Conservation (phyloP, 495 filamentous ascomycete species). For the Aspergillus mulundensis region DNA sequence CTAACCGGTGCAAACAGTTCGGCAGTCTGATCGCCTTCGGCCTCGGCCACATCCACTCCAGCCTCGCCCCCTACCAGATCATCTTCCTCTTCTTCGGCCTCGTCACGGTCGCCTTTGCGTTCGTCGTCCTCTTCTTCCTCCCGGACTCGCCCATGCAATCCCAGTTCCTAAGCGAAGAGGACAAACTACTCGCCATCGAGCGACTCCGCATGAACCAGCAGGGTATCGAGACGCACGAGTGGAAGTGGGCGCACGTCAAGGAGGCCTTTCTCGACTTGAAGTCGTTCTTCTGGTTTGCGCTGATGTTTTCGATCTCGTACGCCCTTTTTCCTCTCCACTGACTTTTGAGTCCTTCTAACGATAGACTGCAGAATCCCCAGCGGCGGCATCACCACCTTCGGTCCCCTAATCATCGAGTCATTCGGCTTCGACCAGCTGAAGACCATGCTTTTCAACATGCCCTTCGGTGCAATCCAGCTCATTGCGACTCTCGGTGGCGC, state of each 20-base stretch:
- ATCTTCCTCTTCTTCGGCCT: slow-evolving; percentile 54
- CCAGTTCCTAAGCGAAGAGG: slow-evolving; percentile 54
- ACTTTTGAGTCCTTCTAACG: slow-evolving; percentile 16
- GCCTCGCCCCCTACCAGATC: slow-evolving; percentile 56
- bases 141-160: slow-evolving; percentile 58
- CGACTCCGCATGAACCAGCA: slow-evolving; percentile 63
- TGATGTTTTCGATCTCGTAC: slow-evolving; percentile 51
- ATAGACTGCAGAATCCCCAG: slow-evolving; percentile 49
- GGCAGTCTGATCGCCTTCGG: slow-evolving; percentile 54
- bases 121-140: slow-evolving; percentile 48
- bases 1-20: slow-evolving; percentile 22
- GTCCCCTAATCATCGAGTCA: slow-evolving; percentile 57
- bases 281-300: slow-evolving; percentile 63
- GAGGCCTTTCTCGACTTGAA: slow-evolving; percentile 61
- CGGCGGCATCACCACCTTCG: slow-evolving; percentile 60
- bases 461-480: slow-evolving; percentile 58
- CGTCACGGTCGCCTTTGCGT: slow-evolving; percentile 47
- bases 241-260: slow-evolving; percentile 60
- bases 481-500: slow-evolving; percentile 56
- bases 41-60: slow-evolving; percentile 54
- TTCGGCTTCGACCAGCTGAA: slow-evolving; percentile 59
- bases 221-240: slow-evolving; percentile 53
- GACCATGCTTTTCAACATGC: slow-evolving; percentile 63
- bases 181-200: slow-evolving; percentile 59
- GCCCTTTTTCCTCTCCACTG: neutral